phyloP scores from a whole-genome alignment of 202 grass and related monocot genomes.

The Panicum hallii region DNA sequence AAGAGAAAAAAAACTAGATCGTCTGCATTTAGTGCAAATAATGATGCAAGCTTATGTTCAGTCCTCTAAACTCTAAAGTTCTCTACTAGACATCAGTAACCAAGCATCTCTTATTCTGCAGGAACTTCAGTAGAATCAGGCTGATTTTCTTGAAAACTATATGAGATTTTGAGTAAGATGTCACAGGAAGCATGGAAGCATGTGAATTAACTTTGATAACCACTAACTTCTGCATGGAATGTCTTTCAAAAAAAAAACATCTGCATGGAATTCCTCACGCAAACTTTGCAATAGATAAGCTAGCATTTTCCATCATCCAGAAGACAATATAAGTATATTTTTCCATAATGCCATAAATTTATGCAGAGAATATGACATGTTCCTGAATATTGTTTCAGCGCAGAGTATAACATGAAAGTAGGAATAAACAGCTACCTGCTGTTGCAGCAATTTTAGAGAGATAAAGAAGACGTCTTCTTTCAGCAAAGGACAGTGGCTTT shows the following conservation, averaged over 20 bases:
- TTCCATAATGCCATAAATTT: slow-evolving; percentile 31
- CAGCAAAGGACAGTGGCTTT: slow-evolving; percentile 60
- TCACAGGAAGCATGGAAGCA: slow-evolving; percentile 31
- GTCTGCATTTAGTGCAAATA: slow-evolving; percentile 15
- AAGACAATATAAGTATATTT: slow-evolving; percentile 29
- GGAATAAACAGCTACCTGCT: slow-evolving; percentile 73
- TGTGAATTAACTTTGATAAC: slow-evolving; percentile 29
- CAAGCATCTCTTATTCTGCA: slow-evolving; percentile 10
- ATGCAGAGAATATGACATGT: slow-evolving; percentile 3
- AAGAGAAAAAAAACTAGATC: neutral
- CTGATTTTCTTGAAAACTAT: slow-evolving; percentile 16
- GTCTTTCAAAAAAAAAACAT: neutral
- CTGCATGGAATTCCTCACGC: neutral
- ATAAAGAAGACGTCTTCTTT: slow-evolving; percentile 88
- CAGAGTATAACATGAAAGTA: slow-evolving; percentile 4
- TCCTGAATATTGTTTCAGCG: slow-evolving; percentile 13
- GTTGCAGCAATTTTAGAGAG: slow-evolving; percentile 95
- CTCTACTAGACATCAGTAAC: slow-evolving; percentile 24
- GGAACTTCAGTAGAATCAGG: slow-evolving; percentile 27
- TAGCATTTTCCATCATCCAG: slow-evolving; percentile 10
- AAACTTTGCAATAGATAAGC: slow-evolving; percentile 25
- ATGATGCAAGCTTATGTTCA: slow-evolving; percentile 13
- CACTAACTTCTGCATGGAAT: neutral
- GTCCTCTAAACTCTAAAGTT: slow-evolving; percentile 26
- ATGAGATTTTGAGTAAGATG: slow-evolving; percentile 1